A percentile compares a stretch with the other conserved stretches of the same genome.
Evolutionary conservation across 2,329 filamentous ascomycete species (phyloP).

Genomic region (Hypoxylon sp.): DNA sequence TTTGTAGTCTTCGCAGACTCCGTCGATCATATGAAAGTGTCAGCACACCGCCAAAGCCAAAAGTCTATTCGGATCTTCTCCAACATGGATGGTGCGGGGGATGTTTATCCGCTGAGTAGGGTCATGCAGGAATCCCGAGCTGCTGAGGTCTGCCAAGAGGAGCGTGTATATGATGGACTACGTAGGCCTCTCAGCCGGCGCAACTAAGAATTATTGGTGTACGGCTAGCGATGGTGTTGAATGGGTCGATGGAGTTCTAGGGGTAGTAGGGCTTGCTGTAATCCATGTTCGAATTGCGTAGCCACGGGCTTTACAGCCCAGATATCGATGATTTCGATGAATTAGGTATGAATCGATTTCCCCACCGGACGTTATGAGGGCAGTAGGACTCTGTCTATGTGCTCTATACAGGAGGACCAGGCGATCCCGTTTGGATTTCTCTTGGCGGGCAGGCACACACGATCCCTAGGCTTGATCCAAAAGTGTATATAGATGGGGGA

Average conservation of each 20-base stretch:
- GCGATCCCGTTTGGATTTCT: neutral
- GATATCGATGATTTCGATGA: constrained; percentile 11
- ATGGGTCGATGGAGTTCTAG: constrained; percentile 6
- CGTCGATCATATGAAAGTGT: constrained; percentile 14
- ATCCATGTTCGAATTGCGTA: constrained; percentile 5
- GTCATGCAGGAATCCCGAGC: constrained; percentile 2
- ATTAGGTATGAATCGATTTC: constrained; percentile 16
- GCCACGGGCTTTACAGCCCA: neutral
- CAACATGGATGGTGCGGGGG: constrained; percentile 9
- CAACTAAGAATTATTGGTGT: neutral
- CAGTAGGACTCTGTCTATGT: neutral
- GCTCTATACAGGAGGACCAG: neutral
- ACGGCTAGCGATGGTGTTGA: constrained; percentile 20
- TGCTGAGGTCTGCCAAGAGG: neutral
- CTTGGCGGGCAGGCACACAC: neutral
- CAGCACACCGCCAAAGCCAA: neutral
- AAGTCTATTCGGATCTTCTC: neutral
- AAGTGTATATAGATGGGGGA: constrained; percentile 27
- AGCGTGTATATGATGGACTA: constrained; percentile 25
- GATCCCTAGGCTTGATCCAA: constrained; percentile 15
- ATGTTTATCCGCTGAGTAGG: neutral
- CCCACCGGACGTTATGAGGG: neutral
- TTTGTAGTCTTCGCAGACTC: constrained; percentile 19
- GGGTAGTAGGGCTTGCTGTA: constrained; percentile 14
- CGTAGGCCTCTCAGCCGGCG: constrained; percentile 1